Evolutionary conservation across 2,329 filamentous ascomycete genomes (phyloP).

Genomic region (Davidsoniella neocaledoniae): DNA sequence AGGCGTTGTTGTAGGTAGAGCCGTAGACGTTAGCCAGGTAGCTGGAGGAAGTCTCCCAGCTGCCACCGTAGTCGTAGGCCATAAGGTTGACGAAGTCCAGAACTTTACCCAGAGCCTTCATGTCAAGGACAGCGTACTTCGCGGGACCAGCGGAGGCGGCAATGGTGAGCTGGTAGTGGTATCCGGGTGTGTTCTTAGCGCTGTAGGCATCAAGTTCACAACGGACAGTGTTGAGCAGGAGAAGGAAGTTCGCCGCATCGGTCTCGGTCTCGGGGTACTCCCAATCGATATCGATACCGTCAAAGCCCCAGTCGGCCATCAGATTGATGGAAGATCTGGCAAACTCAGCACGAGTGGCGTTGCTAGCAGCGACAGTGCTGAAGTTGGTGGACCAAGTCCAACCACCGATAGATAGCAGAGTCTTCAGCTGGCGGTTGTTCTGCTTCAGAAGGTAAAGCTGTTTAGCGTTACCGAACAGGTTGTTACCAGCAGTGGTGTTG

Average conservation of each 20-base stretch:
- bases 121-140: slow-evolving; percentile 31
- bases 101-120: slow-evolving; percentile 27
- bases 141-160: slow-evolving; percentile 31
- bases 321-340: slow-evolving; percentile 51
- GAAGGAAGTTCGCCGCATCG: slow-evolving; percentile 28
- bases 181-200: slow-evolving; percentile 24
- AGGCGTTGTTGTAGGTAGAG: slow-evolving; percentile 32
- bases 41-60: slow-evolving; percentile 45
- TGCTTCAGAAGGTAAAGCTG: slow-evolving; percentile 67
- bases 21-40: slow-evolving; percentile 58
- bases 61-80: slow-evolving; percentile 58
- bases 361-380: slow-evolving; percentile 45
- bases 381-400: slow-evolving; percentile 76
- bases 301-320: slow-evolving; percentile 55
- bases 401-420: slow-evolving; percentile 66
- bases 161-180: slow-evolving; percentile 38
- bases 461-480: slow-evolving; percentile 68
- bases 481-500: slow-evolving; percentile 36
- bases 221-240: slow-evolving; percentile 28
- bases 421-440: slow-evolving; percentile 58
- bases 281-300: slow-evolving; percentile 30
- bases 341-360: slow-evolving; percentile 45
- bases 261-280: slow-evolving; percentile 22
- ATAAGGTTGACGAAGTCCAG: slow-evolving; percentile 46
- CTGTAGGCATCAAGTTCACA: slow-evolving; percentile 32